Percentiles rank a stretch among this genome's conserved stretches.
These are phyloP conservation scores for Talaromyces proteolyticus DNA, from an alignment of 495 filamentous ascomycete species.

Conservation along the genomic window DNA sequence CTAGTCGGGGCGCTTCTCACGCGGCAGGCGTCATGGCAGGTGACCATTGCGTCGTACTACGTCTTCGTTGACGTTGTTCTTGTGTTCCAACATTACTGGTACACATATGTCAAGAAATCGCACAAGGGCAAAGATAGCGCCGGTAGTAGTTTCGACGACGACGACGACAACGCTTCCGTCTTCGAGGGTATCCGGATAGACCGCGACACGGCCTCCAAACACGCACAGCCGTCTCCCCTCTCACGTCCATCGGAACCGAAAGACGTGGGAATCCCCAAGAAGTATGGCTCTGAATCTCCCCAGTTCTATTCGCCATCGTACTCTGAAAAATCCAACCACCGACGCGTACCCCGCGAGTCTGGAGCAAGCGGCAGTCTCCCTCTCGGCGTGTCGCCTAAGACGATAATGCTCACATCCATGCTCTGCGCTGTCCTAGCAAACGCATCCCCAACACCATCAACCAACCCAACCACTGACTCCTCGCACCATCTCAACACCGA, in stretches of 20 bases:
- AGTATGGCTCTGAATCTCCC: slow-evolving; percentile 11
- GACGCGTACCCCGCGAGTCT: slow-evolving; percentile 1
- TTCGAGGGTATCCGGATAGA: slow-evolving; percentile 9
- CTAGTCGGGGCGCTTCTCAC: slow-evolving; percentile 61
- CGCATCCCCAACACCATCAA: slow-evolving; percentile 29
- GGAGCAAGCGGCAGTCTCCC: slow-evolving; percentile 23
- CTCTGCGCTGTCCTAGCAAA: slow-evolving; percentile 41
- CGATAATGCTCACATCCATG: slow-evolving; percentile 38
- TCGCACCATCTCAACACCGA: slow-evolving; percentile 27
- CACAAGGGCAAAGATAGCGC: slow-evolving; percentile 19
- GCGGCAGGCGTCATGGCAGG: slow-evolving; percentile 64
- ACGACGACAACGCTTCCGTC: slow-evolving; percentile 1
- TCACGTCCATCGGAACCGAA: slow-evolving; percentile 17
- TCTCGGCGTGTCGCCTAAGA: slow-evolving; percentile 30
- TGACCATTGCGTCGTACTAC: slow-evolving; percentile 63
- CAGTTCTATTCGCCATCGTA: slow-evolving; percentile 24
- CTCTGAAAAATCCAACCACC: slow-evolving; percentile 15
- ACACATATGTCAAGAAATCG: slow-evolving; percentile 44
- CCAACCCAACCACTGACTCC: slow-evolving; percentile 4
- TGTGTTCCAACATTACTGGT: slow-evolving; percentile 65
- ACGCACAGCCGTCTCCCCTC: slow-evolving; percentile 3
- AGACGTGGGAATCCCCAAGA: slow-evolving; percentile 24
- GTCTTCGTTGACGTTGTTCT: slow-evolving; percentile 60
- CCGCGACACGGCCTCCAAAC: slow-evolving; percentile 3
- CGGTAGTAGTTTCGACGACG: not conserved